These are phyloP conservation scores for Straminergon stramineum DNA, from an alignment of 225 moss, liverwort and hornwort genomes.

Conservation along the genomic window DNA sequence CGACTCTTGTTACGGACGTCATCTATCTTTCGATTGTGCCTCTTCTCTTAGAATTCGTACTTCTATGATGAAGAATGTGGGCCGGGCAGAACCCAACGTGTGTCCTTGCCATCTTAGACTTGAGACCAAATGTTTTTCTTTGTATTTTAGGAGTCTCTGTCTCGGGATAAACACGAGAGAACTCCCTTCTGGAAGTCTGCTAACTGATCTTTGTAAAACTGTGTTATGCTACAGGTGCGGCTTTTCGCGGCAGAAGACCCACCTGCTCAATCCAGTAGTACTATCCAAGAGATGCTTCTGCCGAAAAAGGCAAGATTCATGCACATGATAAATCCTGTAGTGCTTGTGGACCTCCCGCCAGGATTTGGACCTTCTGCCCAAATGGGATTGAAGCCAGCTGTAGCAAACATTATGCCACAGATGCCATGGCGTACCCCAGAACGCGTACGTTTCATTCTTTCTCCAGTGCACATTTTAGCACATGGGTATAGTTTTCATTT, in stretches of 20 bases:
- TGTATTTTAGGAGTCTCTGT: background rate
- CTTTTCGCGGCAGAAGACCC: constrained; percentile 94
- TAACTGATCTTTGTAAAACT: constrained; percentile 1
- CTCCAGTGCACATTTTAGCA: background rate
- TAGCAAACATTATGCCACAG: constrained; percentile 49
- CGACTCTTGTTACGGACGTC: background rate
- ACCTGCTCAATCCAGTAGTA: constrained; percentile 44
- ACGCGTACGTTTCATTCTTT: constrained; percentile 41
- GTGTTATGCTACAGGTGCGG: constrained; percentile 51
- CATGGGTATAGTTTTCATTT: background rate
- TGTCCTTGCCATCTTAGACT: background rate
- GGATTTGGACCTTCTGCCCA: constrained; percentile 60
- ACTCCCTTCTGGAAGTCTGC: background rate
- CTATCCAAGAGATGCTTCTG: constrained; percentile 70
- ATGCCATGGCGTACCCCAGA: constrained; percentile 71
- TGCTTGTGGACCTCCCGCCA: constrained; percentile 58
- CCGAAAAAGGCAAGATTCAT: constrained; percentile 77
- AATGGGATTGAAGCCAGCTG: constrained; percentile 41
- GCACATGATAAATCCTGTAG: constrained; percentile 51
- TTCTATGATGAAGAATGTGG: background rate
- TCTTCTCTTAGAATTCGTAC: background rate
- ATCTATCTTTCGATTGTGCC: background rate
- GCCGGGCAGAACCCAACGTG: background rate
- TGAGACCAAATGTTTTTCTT: background rate
- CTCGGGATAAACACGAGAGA: background rate